Base-by-base conservation (phyloP, 257 asterid genomes). In the Sherardia arvensis region DNA sequence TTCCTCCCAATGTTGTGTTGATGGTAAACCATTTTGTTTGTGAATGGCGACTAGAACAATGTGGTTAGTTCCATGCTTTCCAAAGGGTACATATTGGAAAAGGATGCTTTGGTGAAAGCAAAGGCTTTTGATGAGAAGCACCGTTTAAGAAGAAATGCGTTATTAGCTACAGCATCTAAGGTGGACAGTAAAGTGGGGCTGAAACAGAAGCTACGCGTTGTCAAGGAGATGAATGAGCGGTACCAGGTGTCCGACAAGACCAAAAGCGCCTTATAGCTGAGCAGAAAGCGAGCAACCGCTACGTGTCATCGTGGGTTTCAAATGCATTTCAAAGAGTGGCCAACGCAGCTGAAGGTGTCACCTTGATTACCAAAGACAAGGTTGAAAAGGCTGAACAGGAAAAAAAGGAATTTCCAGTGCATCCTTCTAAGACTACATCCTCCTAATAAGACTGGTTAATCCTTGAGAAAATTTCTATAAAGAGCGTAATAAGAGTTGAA, bases 31-130 rank as follows among this genome's bases (percentile, higher is more conserved):
- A 18, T 23, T 14, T 9, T 8, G 25, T n/a, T 5, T 51, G 32
- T 65, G 2, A 9, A 33, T 33, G 11, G 7, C 9, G 40, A 33
- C 40, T 7, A 1, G 88, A 74, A 78, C n/a, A 82, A 84, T 28
- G 79, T 80, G 29, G 95, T 84, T n/a, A 74, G 85, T 78, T 72
- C 79, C 2, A 78, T 84, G 79, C 78, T 83, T 25, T 85, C 94
- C 5, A 83, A 67, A 76, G 95, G 91, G 1, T 86, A 73, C 47
- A 72, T 71, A 12, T 67, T 86, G 58, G 86, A 88, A 59, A 82
- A 84, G 51, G 95, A 80, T 66, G 87, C 85, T 8, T 68, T 86
- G 10, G 76, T 71, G 64, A 78, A 61, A 68, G 91, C 91, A 8
- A 73, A 78, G 69, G 60, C 78, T 7, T 66, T 86, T 1, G 89